A percentile compares a stretch with the other conserved stretches of the same genome.
Evolutionary conservation across 2,329 filamentous ascomycete species (phyloP).

Genomic region (Coleophoma crateriformis): DNA sequence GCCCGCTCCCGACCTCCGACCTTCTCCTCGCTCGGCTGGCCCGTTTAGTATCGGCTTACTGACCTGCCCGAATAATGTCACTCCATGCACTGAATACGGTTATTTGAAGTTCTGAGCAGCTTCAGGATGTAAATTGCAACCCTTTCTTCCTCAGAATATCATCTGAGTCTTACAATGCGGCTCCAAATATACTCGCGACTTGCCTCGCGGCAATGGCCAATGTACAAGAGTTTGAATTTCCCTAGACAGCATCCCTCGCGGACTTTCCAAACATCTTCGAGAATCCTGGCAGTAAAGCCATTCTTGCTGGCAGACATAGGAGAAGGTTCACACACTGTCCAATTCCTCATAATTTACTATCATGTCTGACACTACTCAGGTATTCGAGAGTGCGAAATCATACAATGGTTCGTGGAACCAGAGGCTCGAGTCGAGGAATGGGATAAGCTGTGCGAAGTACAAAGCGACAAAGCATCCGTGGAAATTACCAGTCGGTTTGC

Average conservation of each 20-base stretch:
- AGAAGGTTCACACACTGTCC: constrained; percentile 51
- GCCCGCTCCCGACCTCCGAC: too few relatives aligned
- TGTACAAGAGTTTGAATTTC: constrained; percentile 28
- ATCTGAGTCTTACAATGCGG: constrained; percentile 39
- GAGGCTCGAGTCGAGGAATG: constrained; percentile 96
- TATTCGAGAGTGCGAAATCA: constrained; percentile 97
- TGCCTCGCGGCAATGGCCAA: constrained; percentile 44
- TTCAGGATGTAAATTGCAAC: too few relatives aligned
- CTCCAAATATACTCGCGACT: constrained; percentile 45
- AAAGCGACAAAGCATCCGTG: constrained; percentile 88
- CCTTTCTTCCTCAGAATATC: too few relatives aligned
- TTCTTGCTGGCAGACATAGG: constrained; percentile 82
- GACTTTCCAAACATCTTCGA: constrained; percentile 20
- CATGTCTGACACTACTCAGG: constrained; percentile 43
- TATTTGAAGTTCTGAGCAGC: too few relatives aligned
- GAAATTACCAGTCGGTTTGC: constrained; percentile 95
- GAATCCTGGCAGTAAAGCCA: constrained; percentile 57
- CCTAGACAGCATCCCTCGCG: constrained; percentile 12
- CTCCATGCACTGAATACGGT: too few relatives aligned
- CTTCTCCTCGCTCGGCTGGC: too few relatives aligned
- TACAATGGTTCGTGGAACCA: constrained; percentile 98
- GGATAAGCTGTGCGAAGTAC: constrained; percentile 95
- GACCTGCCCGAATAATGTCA: too few relatives aligned
- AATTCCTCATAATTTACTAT: not conserved
- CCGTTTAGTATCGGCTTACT: not conserved